Percentiles rank a stretch among this genome's conserved stretches.
Evolutionary conservation across 1,284 basidiomycete genomes (phyloP).

Genomic region (Microbotryomycetes sp.): DNA sequence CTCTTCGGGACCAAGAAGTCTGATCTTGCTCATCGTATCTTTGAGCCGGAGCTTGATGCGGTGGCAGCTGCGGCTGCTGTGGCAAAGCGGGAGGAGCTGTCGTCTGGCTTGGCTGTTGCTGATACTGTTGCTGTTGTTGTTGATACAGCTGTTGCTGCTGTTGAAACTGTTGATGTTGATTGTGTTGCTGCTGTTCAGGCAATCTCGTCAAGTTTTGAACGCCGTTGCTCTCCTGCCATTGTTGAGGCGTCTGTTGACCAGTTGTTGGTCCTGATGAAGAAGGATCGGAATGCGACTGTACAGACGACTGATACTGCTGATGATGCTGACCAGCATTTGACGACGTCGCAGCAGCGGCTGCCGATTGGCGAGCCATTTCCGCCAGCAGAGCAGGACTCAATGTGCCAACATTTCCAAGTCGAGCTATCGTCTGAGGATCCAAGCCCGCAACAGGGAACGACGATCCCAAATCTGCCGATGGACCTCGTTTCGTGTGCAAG

Average conservation of each 20-base stretch:
- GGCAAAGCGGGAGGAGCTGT: background rate
- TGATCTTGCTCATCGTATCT: background rate
- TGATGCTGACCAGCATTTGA: background rate
- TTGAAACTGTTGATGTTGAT: too few species aligned
- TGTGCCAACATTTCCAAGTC: constrained; percentile 17
- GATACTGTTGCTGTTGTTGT: background rate
- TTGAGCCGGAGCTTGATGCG: too few species aligned
- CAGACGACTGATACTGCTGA: background rate
- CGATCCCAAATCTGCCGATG: constrained; percentile 1
- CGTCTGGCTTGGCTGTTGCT: too few species aligned
- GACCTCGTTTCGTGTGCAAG: constrained; percentile 81
- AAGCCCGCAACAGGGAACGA: constrained; percentile 29
- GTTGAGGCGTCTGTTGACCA: constrained; percentile 2
- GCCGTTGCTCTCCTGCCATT: background rate
- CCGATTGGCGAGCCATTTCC: constrained; percentile 27
- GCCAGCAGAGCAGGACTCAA: constrained; percentile 28
- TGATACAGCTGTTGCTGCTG: background rate
- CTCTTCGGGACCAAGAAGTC: background rate
- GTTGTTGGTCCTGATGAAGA: background rate
- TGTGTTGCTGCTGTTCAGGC: background rate
- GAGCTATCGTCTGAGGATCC: constrained; percentile 12
- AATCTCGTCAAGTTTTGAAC: background rate
- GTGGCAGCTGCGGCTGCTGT: too few species aligned
- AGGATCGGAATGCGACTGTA: background rate
- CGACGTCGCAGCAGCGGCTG: background rate